A percentile compares a stretch with the other conserved stretches of the same genome.
Evolutionary conservation across 2,329 filamentous ascomycete species (phyloP).

Genomic region (Elsinoe fawcettii): DNA sequence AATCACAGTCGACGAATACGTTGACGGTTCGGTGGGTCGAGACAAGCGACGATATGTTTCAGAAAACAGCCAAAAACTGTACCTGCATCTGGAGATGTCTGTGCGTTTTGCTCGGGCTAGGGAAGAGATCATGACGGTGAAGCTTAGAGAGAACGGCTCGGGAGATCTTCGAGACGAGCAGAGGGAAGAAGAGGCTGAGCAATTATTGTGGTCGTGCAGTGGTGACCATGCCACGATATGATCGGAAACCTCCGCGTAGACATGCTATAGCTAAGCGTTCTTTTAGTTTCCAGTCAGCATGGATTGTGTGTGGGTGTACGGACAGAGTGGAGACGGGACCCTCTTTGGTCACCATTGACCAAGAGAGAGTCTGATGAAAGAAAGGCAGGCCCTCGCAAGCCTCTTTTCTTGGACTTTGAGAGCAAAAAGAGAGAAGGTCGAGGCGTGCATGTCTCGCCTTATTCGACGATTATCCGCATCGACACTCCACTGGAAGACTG

Average conservation of each 20-base stretch:
- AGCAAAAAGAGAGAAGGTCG: background rate
- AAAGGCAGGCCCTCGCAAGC: background rate
- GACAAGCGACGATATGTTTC: constrained; percentile 16
- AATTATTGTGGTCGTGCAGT: background rate
- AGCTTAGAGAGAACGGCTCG: background rate
- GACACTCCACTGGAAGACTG: background rate
- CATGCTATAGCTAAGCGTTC: background rate
- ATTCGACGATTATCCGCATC: background rate
- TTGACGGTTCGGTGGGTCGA: constrained; percentile 10
- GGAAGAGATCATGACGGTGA: background rate
- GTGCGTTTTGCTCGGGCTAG: background rate
- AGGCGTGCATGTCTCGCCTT: constrained; percentile 3
- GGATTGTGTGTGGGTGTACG: background rate
- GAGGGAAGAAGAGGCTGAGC: background rate
- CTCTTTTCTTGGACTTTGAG: background rate
- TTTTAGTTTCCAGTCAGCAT: too few species aligned
- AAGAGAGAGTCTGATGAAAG: too few species aligned
- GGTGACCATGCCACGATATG: background rate
- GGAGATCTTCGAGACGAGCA: background rate
- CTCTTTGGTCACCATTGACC: background rate
- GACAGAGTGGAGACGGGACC: background rate
- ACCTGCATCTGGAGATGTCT: constrained; percentile 14
- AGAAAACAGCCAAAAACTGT: constrained; percentile 10
- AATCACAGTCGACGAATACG: background rate
- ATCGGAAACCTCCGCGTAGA: background rate